phyloP scores from a whole-genome alignment of 2,329 filamentous ascomycete genomes.

The Aspergillus caelatus region DNA sequence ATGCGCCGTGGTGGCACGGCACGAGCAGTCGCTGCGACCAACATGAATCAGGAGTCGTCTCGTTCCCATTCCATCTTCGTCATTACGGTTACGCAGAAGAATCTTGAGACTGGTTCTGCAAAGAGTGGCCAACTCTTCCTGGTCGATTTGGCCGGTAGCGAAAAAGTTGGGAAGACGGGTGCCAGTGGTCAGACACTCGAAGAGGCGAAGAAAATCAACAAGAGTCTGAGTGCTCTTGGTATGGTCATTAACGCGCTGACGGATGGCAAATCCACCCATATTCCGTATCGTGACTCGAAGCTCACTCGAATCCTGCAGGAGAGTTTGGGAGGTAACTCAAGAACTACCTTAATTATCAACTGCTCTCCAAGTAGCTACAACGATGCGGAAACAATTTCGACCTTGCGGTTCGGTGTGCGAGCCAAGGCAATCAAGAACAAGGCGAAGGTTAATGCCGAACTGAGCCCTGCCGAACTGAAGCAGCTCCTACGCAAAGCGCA shows the following conservation, averaged over 20 bases:
- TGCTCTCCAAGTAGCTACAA: constrained; percentile 99
- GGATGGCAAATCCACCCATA: constrained; percentile 93
- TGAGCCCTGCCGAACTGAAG: constrained; percentile 95
- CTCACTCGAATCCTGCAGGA: constrained; percentile 97
- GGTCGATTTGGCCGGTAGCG: constrained; percentile 96
- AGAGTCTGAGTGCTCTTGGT: constrained; percentile 94
- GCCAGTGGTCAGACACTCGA: constrained; percentile 96
- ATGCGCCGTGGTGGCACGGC: constrained; percentile 90
- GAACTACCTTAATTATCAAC: constrained; percentile 98
- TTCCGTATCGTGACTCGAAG: constrained; percentile 97
- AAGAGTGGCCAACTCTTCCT: constrained; percentile 97
- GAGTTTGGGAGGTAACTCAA: constrained; percentile 93
- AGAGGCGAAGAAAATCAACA: constrained; percentile 99
- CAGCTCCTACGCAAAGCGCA: constrained; percentile 89
- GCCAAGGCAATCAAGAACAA: constrained; percentile 99
- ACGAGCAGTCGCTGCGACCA: constrained; percentile 90
- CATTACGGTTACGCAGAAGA: constrained; percentile 96
- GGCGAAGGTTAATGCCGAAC: constrained; percentile 98
- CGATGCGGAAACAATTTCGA: constrained; percentile 90
- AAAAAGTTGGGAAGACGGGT: constrained; percentile 98
- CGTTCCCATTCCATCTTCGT: constrained; percentile 98
- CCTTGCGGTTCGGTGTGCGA: constrained; percentile 89
- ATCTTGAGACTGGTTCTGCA: constrained; percentile 90
- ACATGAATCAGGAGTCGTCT: constrained; percentile 99
- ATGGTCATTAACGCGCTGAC: constrained; percentile 99